Percentiles rank a stretch among this genome's conserved stretches.
Conservation (phyloP, 495 filamentous ascomycete genomes). For the Polyplosphaeria fusca region DNA sequence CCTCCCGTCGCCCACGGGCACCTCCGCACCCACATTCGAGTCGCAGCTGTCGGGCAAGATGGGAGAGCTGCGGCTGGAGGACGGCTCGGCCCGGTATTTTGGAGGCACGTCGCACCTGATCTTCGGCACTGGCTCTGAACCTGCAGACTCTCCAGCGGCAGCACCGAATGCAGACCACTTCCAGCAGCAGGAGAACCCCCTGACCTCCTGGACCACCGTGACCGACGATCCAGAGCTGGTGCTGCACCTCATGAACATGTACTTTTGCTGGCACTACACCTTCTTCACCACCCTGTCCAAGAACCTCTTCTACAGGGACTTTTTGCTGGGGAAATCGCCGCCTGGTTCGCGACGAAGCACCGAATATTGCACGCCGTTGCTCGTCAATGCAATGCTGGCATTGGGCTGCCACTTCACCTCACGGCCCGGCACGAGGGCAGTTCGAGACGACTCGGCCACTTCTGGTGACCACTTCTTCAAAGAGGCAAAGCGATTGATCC, state of each 20-base stretch:
- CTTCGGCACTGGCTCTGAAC: slow-evolving; percentile 57
- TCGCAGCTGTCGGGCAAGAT: slow-evolving; percentile 86
- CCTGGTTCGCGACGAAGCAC: slow-evolving; percentile 46
- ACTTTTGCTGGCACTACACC: slow-evolving; percentile 97
- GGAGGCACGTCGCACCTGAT: slow-evolving; percentile 94
- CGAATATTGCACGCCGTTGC: slow-evolving; percentile 79
- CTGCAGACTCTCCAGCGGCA: slow-evolving; percentile 29
- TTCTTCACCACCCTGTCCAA: slow-evolving; percentile 95
- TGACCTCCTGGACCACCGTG: slow-evolving; percentile 82
- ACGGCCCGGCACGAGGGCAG: slow-evolving; percentile 63
- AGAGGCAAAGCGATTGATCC: slow-evolving; percentile 84
- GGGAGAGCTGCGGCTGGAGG: slow-evolving; percentile 82
- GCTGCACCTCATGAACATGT: slow-evolving; percentile 89
- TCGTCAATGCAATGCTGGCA: slow-evolving; percentile 96
- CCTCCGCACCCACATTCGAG: slow-evolving; percentile 64
- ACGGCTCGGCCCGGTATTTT: slow-evolving; percentile 87
- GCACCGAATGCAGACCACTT: slow-evolving; percentile 43
- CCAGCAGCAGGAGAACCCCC: slow-evolving; percentile 58
- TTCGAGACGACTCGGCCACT: slow-evolving; percentile 70
- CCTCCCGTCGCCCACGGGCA: slow-evolving; percentile 9
- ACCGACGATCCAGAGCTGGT: slow-evolving; percentile 76
- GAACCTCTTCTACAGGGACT: slow-evolving; percentile 83
- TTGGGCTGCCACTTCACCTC: slow-evolving; percentile 95
- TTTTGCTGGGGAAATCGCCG: slow-evolving; percentile 60
- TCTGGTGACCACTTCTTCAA: slow-evolving; percentile 96